phyloP scores from a whole-genome alignment of 805 yeast genomes.

The Sugiyamaella boreocaroliniensis region DNA sequence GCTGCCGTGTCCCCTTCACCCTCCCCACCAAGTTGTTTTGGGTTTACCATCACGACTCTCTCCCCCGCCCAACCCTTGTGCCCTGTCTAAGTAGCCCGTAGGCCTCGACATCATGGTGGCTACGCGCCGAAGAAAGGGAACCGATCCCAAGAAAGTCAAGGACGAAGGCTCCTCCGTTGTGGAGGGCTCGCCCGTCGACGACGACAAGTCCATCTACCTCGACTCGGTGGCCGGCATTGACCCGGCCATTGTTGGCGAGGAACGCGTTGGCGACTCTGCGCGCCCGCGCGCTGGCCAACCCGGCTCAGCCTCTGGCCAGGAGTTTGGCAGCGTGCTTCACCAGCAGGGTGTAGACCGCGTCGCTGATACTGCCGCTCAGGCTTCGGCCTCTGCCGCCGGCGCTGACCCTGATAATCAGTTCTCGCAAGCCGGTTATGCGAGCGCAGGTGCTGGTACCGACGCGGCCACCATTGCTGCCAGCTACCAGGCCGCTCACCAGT shows the following conservation, averaged over 20 bases:
- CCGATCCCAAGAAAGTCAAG: not conserved
- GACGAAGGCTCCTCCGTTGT: not conserved
- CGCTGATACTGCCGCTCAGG: not conserved
- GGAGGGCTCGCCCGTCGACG: not conserved
- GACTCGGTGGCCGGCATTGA: slow-evolving; percentile 21
- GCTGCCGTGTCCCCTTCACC: not conserved
- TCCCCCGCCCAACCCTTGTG: not conserved
- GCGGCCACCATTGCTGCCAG: not conserved
- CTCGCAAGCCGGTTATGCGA: not conserved
- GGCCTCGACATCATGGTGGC: slow-evolving; percentile 2
- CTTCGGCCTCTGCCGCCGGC: slow-evolving; percentile 1
- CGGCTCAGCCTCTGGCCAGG: slow-evolving; percentile 2
- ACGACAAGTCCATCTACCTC: slow-evolving; percentile 1
- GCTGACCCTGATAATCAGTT: slow-evolving; percentile 3
- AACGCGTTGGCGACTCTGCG: slow-evolving; percentile 9
- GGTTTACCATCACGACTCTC: not conserved
- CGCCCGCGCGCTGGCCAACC: slow-evolving; percentile 3
- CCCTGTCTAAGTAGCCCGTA: not conserved
- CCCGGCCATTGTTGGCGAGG: slow-evolving; percentile 30
- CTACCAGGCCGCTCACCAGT: slow-evolving; percentile 6
- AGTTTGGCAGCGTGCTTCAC: slow-evolving; percentile 1
- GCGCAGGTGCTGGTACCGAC: slow-evolving; percentile 1
- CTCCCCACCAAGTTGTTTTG: not conserved
- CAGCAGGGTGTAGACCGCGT: slow-evolving; percentile 6
- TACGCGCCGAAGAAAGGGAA: slow-evolving; percentile 2